Conservation (phyloP, 2,329 filamentous ascomycete species). For the Diplodia mutila region DNA sequence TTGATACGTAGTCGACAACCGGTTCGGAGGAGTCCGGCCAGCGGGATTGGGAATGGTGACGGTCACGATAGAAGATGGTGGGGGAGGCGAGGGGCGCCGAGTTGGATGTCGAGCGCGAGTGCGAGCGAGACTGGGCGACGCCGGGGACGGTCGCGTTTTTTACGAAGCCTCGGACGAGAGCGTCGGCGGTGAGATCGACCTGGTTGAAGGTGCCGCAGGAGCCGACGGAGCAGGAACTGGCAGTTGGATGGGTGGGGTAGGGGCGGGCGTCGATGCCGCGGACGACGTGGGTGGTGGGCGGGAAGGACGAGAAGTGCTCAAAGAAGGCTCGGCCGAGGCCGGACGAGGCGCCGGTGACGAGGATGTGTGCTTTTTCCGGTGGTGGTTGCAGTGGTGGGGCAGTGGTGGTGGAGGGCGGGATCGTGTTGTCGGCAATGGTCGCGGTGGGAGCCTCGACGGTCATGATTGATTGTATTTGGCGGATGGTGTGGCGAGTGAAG, state of each 20-base stretch:
- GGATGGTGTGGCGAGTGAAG: neutral
- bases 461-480: neutral
- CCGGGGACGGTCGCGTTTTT: neutral
- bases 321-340: conserved; percentile 45
- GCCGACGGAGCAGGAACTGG: conserved; percentile 3
- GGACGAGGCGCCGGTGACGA: conserved; percentile 44
- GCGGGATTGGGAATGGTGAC: neutral
- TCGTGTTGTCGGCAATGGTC: too few species aligned
- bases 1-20: neutral
- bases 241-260: neutral
- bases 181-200: conserved; percentile 19
- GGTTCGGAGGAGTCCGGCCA: neutral
- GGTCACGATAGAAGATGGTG: neutral
- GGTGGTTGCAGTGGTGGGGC: conserved; percentile 12
- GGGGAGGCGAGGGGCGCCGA: neutral
- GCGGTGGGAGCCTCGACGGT: neutral
- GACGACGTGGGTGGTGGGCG: conserved; percentile 2
- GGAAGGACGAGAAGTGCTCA: conserved; percentile 15
- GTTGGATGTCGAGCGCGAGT: neutral
- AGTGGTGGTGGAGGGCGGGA: neutral
- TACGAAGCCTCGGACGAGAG: neutral
- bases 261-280: conserved; percentile 16
- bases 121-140: neutral
- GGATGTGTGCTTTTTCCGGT: conserved; percentile 30
- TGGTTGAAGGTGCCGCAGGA: conserved; percentile 7